Percentiles rank a stretch among this genome's conserved stretches.
phyloP scores from a whole-genome alignment of 345 rosid species.

The Streptanthus diversifolius region DNA sequence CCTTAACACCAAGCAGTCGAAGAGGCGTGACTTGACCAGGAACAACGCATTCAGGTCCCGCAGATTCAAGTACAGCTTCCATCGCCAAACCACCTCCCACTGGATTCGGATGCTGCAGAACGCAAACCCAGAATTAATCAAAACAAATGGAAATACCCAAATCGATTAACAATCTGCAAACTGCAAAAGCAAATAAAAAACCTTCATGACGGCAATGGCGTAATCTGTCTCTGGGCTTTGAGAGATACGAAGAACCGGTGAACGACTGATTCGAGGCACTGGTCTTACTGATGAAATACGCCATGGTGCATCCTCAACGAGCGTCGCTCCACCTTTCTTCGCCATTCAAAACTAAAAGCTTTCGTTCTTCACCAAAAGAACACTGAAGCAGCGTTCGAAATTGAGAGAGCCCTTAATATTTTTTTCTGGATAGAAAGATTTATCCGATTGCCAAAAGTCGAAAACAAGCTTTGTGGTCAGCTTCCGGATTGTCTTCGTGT shows the following conservation, averaged over 20 bases:
- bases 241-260: conserved; percentile 59
- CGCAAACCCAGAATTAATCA: neutral
- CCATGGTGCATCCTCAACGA: conserved; percentile 86
- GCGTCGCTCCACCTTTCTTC: conserved; percentile 53
- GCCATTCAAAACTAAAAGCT: conserved; percentile 38
- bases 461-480: conserved; percentile 28
- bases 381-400: neutral
- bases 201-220: conserved; percentile 73
- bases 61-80: conserved; percentile 77
- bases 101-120: conserved; percentile 71
- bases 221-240: conserved; percentile 49
- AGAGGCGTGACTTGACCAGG: conserved; percentile 81
- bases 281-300: conserved; percentile 59
- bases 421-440: conserved; percentile 18
- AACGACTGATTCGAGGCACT: conserved; percentile 67
- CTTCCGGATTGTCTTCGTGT: conserved; percentile 36
- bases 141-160: neutral
- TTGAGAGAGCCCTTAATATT: neutral
- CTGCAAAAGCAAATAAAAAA: neutral
- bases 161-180: neutral
- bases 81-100: conserved; percentile 70
- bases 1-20: conserved; percentile 79
- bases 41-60: conserved; percentile 83
- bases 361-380: neutral
- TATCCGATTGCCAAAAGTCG: conserved; percentile 11